Conservation (phyloP, 2,329 filamentous ascomycete species). For the Aspergillus aculeatinus region DNA sequence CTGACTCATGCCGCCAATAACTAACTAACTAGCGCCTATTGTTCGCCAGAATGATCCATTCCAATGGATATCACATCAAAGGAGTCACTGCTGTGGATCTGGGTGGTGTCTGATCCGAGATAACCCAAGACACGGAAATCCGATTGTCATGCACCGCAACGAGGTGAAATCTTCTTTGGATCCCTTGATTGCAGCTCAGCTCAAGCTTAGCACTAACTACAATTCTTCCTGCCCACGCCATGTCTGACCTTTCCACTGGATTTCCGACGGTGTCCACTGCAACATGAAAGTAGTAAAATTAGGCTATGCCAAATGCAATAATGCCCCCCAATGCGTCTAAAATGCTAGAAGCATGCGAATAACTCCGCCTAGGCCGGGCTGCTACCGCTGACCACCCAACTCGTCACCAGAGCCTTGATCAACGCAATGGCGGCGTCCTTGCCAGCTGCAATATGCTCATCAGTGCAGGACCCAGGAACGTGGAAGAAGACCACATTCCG, state of each 20-base stretch:
- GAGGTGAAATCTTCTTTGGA: too few species aligned
- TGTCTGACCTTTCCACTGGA: not conserved
- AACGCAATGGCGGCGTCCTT: conserved; percentile 42
- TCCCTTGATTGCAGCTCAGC: too few species aligned
- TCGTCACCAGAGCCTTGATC: conserved; percentile 44
- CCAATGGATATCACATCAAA: too few species aligned
- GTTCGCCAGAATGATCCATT: too few species aligned
- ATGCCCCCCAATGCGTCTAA: not conserved
- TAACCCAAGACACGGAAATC: too few species aligned
- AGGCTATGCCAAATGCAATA: not conserved
- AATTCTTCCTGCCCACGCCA: not conserved
- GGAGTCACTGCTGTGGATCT: too few species aligned
- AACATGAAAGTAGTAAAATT: not conserved
- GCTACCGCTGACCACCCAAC: conserved; percentile 35
- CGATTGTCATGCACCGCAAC: too few species aligned
- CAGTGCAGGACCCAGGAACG: conserved; percentile 62
- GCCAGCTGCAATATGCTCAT: conserved; percentile 45
- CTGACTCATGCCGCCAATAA: not conserved
- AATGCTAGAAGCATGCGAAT: not conserved
- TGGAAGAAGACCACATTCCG: conserved; percentile 67
- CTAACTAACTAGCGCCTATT: not conserved
- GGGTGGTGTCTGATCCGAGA: too few species aligned
- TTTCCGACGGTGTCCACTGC: not conserved
- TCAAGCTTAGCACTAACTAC: too few species aligned
- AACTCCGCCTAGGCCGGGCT: not conserved